Base-by-base conservation (phyloP, 2,329 filamentous ascomycete genomes). In the Boeremia exigua region DNA sequence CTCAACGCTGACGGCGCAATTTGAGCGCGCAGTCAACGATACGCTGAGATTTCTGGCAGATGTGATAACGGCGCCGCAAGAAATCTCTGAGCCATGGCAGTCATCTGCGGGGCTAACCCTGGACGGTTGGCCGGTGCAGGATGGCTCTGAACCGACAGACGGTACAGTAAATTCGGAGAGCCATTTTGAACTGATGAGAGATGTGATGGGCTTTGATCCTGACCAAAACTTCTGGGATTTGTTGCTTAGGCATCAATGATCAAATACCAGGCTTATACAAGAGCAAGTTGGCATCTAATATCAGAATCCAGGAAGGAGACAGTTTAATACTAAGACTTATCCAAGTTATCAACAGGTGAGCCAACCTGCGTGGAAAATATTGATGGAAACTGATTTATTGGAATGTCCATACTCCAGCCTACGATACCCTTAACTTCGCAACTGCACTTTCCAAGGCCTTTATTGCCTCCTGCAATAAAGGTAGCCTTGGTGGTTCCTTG, bases 171-270 rank as follows among this genome's bases (percentile, higher is more conserved):
- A 27, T 17, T 6, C 6, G 6, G 27, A 37, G 11, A 19, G 39
- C 42, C 15, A 43, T 27, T 50, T 50, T 3, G 47, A 43, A 10
- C 29, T 50, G 14, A 42, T 50, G 47, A 23, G 27, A 29, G 47
- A 43, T 27, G 30, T 50, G 4, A 50, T 50, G 36, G 47, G 47
- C 5, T 42, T 50, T 43, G 47, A 43, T 29, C 47, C 36, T 27
- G 27, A 30, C n/a, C 36, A 50, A 29, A 50, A 28, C 27, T 50
- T 50, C 37, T 50, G 47, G 47, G 47, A 50, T 17, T 12, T 29
- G 5, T 43, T 42, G 14, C 28, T 37, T 12, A 7, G 2, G 6
- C 29, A 10, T 12, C 11, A 30, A 7, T 30, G 29, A 23, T 23
- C 19, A 23, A 23, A 23, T 3, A 23, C 19, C 19, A 23, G 19